A percentile compares a stretch with the other conserved stretches of the same genome.
These are phyloP conservation scores for Pythium rhizo-oryzae DNA, from an alignment of 352 stramenopile species.

Conservation along the genomic window DNA sequence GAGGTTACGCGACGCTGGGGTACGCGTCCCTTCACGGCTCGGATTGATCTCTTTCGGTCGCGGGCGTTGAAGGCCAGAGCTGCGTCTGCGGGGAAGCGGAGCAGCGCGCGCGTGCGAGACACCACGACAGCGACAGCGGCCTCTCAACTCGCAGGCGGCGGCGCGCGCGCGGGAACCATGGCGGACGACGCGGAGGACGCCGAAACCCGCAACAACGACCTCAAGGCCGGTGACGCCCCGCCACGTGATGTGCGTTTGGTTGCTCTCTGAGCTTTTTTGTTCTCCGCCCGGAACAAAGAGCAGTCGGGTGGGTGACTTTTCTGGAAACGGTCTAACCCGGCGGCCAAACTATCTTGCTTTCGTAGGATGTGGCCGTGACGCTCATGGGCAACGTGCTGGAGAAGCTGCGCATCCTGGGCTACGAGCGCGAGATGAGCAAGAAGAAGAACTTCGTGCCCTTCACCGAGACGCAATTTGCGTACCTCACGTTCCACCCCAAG, in stretches of 20 bases:
- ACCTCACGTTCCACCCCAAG: conserved; percentile 57
- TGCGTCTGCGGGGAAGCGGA: not conserved
- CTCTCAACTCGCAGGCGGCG: not conserved
- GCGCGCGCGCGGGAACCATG: conserved; percentile 19
- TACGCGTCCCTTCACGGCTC: conserved; percentile 11
- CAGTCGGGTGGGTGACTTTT: too few relatives aligned
- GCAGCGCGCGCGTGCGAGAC: not conserved
- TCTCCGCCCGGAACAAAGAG: not conserved
- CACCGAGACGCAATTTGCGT: conserved; percentile 77
- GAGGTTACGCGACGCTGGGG: too few relatives aligned
- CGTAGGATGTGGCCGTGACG: conserved; percentile 76
- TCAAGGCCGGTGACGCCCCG: conserved; percentile 29
- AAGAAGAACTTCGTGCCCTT: conserved; percentile 77
- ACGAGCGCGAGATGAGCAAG: conserved; percentile 72
- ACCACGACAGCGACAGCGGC: conserved; percentile 10
- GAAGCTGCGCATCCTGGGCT: conserved; percentile 80
- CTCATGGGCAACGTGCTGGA: conserved; percentile 86
- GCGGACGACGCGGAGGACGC: conserved; percentile 39
- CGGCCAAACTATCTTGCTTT: not conserved
- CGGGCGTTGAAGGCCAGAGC: not conserved
- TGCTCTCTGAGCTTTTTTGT: not conserved
- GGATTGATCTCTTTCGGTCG: too few relatives aligned
- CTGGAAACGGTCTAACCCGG: not conserved
- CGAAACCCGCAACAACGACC: conserved; percentile 26
- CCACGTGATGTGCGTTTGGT: conserved; percentile 35